Base-by-base conservation (phyloP, 2,329 filamentous ascomycete genomes). In the Penicillium janthinellum region DNA sequence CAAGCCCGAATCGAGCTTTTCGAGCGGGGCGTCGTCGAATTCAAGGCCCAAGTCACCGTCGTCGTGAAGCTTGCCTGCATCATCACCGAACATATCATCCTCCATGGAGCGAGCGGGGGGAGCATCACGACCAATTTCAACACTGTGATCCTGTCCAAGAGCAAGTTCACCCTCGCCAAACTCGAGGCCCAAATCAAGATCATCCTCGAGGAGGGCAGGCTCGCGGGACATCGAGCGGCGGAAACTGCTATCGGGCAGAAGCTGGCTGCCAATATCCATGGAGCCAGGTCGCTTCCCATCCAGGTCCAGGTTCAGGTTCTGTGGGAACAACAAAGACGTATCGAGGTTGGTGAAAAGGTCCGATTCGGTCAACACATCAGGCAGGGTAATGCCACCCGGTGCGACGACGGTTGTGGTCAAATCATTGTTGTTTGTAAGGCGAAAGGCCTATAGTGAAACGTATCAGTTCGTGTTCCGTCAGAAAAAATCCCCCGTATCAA, bases 341-440 rank as follows among this genome's bases (percentile, higher is more conserved):
- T 97, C 94, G 63, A 82, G 67, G 8, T 92, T 92, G 64, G 95
- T 90, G 35, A 96, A 91, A 25, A 96, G 84, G 73, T 99, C 95
- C 61, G 95, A 90, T 63, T 96, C 92, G 11, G 95, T 98, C 67
- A 99, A 90, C 56, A 90, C 89, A 79, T 99, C 95, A 6, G 93
- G 92, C 56, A 99, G 84, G 71, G 94, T 90, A 64, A 98, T 85
- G 31, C 92, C 89, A 74, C 93, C 91, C 51, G 93, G 90, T 34
- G 91, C 90, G 64, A 90, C 84, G 70, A 94, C 83, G 70, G 90
- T 91, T 53, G 88, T 85, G n/a, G 93, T 91, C 69, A 98, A 85
- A 77, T 99, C 95, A 73, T 98, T 96, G 78, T 97, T 97, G 66
- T 94, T 94, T 50, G 88, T 91, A 20, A 94, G 91, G 61, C 93